Evolutionary conservation across 2,329 filamentous ascomycete genomes (phyloP).

Genomic region (Colletotrichum echinochloae): DNA sequence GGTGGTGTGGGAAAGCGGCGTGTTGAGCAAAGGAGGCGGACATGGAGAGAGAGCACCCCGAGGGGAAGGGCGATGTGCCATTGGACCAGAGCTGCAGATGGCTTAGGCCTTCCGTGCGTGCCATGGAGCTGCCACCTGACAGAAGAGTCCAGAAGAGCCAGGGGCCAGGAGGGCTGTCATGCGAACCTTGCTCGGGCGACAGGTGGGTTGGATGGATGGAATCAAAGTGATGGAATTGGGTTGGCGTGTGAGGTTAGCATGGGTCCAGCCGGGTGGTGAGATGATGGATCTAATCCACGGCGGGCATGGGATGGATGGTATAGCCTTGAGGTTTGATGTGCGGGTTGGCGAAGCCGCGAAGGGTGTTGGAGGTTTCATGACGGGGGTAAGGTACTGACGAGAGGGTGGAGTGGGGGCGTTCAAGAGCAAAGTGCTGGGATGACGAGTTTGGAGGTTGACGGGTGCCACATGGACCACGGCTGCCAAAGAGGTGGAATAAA

Average conservation of each 20-base stretch:
- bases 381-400: slow-evolving; percentile 30
- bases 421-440: slow-evolving; percentile 16
- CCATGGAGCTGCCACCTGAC: slow-evolving; percentile 15
- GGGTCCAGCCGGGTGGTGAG: neutral
- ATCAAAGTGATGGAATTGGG: neutral
- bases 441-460: slow-evolving; percentile 36
- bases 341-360: slow-evolving; percentile 18
- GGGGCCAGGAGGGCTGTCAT: slow-evolving; percentile 6
- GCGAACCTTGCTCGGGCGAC: slow-evolving; percentile 33
- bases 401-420: neutral
- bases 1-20: slow-evolving; percentile 31
- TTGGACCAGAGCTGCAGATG: slow-evolving; percentile 27
- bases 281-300: neutral
- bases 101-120: slow-evolving; percentile 22
- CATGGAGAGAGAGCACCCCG: slow-evolving; percentile 8
- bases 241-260: neutral
- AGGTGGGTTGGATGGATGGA: slow-evolving; percentile 17
- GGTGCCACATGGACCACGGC: slow-evolving; percentile 32
- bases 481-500: slow-evolving; percentile 7
- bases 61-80: neutral
- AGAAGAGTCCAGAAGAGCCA: neutral
- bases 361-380: slow-evolving; percentile 26
- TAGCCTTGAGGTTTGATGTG: slow-evolving; percentile 11
- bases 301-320: neutral
- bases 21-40: slow-evolving; percentile 19